Base-by-base conservation (phyloP, 2,329 filamentous ascomycete species). In the Xylaria sp. region DNA sequence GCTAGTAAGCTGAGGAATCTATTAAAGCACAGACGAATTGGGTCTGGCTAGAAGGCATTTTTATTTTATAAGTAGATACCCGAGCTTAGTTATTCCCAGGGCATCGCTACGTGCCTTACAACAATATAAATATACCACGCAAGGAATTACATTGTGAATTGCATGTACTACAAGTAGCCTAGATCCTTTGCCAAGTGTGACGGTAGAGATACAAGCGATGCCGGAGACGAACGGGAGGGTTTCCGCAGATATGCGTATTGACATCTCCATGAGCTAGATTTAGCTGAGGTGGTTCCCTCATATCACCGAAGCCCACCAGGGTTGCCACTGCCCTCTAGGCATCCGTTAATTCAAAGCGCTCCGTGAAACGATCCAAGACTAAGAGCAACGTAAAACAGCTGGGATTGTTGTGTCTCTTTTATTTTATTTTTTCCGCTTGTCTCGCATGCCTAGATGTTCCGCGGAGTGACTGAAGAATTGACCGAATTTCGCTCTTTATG, bases 401-500 rank as follows among this genome's bases (percentile, higher is more conserved):
- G 51, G 12, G 14, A 17, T 45, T 50, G 24, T 30, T n/a, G 3
- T 12, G 21, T 63, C n/a, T 27, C 5, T 36, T 56, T 36, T 1
- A 8, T 63, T 48, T 39, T 27, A 3, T 24, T 36, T 24, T 36
- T 9, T 42, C 9, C n/a, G n/a, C n/a, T 48, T 27, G 12, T 51
- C 30, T 58, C 21, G 9, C 9, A 24, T 30, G 21, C 12, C 21
- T 32, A 21, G 48, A 2, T 57, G 12, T 19, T 1, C 12, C 17
- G 4, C 21, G 6, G 34, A 36, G n/a, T 17, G 32, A 11, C 14
- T n/a, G 12, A 36, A 21, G 51, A 30, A 51, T 55, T 14, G 54
- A 24, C 32, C 30, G 48, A 50, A 8, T 50, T 56, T 61, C 42
- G 55, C 59, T 48, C 24, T 45, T 30, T 67, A 64, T 67, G 27